These are phyloP conservation scores for Rubia peregrina DNA, from an alignment of 305 asterid species.

Conservation along the genomic window DNA sequence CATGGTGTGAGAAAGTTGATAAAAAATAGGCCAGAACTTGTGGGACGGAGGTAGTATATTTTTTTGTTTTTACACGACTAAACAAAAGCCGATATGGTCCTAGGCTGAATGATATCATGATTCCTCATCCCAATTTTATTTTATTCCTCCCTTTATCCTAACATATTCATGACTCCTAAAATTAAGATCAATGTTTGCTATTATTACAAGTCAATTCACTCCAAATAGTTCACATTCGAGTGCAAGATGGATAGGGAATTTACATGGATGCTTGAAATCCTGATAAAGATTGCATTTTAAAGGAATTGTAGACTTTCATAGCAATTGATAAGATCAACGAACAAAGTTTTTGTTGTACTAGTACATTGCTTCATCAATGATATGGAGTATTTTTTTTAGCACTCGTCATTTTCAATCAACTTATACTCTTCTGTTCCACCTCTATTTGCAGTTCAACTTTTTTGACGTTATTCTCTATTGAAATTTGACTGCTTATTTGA, in stretches of 20 bases:
- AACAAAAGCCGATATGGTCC: background rate
- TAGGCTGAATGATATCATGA: background rate
- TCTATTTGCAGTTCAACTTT: no score
- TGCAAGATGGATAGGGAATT: background rate
- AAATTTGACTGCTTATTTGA: no score
- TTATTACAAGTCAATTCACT: background rate
- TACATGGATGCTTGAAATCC: background rate
- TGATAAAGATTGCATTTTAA: background rate
- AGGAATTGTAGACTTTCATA: background rate
- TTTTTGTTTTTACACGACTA: slow-evolving; percentile 33
- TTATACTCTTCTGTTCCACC: no score
- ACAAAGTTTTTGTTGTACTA: background rate
- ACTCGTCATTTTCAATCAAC: no score
- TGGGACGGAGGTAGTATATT: no score
- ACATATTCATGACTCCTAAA: slow-evolving; percentile 3
- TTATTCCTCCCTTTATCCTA: slow-evolving; percentile 3
- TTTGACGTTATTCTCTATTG: no score
- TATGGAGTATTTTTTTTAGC: no score
- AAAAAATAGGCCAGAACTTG: no score
- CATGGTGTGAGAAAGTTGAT: no score
- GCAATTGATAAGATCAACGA: background rate
- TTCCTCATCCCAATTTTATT: background rate
- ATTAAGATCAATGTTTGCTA: background rate
- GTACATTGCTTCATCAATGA: no score
- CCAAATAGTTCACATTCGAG: background rate